phyloP scores from a whole-genome alignment of 148 eudicot species.

The Rhododendron simsii region DNA sequence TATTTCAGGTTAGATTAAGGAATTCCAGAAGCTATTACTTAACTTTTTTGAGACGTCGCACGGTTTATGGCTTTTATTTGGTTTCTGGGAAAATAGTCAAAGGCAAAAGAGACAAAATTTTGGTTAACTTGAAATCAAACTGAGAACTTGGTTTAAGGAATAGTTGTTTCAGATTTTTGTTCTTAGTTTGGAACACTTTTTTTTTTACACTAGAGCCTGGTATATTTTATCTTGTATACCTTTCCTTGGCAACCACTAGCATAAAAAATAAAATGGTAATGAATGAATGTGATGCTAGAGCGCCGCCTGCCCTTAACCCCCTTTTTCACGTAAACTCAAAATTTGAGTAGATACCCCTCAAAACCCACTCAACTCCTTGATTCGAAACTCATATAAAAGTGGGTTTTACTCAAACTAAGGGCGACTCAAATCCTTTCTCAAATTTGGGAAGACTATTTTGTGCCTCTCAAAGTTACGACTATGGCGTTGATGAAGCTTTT shows the following conservation, averaged over 20 bases:
- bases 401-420: too few species aligned
- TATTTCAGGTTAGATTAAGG: background rate
- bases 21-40: background rate
- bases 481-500: too few species aligned
- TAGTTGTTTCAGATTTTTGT: too few species aligned
- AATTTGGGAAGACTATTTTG: too few species aligned
- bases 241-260: background rate
- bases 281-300: background rate
- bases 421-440: too few species aligned
- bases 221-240: background rate
- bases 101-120: background rate
- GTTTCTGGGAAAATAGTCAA: background rate
- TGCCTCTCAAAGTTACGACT: too few species aligned
- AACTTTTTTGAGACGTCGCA: background rate
- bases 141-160: background rate
- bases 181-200: too few species aligned
- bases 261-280: background rate
- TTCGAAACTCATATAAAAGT: too few species aligned
- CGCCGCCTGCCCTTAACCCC: too few species aligned
- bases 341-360: too few species aligned
- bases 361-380: too few species aligned
- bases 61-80: background rate
- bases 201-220: background rate
- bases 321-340: too few species aligned
- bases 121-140: background rate